Evolutionary conservation across 169 alveolate genomes (phyloP).

Genomic region (Eimeria praecox): DNA sequence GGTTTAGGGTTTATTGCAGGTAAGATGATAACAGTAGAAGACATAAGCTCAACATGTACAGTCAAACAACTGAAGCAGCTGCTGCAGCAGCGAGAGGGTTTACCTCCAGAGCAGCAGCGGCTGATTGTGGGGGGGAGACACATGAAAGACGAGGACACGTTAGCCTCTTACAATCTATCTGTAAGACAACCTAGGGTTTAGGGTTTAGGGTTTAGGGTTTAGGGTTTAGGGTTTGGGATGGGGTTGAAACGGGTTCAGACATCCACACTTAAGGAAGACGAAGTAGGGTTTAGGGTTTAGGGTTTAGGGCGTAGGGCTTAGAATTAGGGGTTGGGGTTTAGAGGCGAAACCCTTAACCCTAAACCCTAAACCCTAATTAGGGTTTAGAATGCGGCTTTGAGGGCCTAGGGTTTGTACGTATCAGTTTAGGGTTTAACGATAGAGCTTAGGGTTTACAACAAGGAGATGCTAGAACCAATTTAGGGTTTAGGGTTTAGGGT

Average conservation of each 20-base stretch:
- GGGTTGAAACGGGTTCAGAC: no score
- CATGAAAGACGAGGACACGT: neutral
- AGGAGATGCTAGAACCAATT: no score
- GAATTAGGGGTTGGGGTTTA: neutral
- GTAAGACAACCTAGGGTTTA: constrained; percentile 16
- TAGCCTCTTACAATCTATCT: neutral
- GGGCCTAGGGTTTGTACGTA: neutral
- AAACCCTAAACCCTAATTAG: no score
- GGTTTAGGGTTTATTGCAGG: constrained; percentile 26
- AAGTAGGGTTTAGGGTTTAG: constrained; percentile 2
- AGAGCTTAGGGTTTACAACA: constrained; percentile 12
- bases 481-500: neutral
- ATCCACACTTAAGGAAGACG: no score
- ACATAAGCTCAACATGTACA: neutral
- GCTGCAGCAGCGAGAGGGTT: constrained; percentile 35
- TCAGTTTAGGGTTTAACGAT: neutral
- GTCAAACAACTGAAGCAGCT: constrained; percentile 3
- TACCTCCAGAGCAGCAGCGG: constrained; percentile 12
- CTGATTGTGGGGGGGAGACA: constrained; percentile 6
- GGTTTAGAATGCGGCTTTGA: neutral
- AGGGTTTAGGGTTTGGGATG: constrained; percentile 4
- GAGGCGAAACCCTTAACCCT: no score
- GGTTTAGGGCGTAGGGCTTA: constrained; percentile 1
- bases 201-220: constrained; percentile 31
- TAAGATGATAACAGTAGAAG: constrained; percentile 17